Conservation (phyloP, 164 flowering plant genomes). For the Tetrastigma voinierianum region DNA sequence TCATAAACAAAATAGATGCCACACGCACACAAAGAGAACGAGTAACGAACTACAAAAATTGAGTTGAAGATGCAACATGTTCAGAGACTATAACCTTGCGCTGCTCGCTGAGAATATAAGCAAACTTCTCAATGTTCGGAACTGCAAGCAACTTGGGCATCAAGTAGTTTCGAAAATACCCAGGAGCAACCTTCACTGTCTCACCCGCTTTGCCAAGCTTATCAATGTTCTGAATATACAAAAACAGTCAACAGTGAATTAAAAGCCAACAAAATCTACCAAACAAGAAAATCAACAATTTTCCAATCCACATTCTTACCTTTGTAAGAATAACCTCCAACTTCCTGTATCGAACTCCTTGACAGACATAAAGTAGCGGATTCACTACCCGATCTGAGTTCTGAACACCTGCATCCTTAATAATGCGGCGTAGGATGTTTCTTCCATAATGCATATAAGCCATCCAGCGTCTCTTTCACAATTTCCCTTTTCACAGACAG, state of each 20-base stretch:
- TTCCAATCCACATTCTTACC: slow-evolving; percentile 33
- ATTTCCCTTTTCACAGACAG: too few species aligned
- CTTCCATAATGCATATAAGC: slow-evolving; percentile 48
- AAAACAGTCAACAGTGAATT: background rate
- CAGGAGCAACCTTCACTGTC: slow-evolving; percentile 96
- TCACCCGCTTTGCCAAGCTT: slow-evolving; percentile 97
- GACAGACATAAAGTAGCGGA: slow-evolving; percentile 57
- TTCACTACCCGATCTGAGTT: slow-evolving; percentile 34
- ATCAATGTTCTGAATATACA: slow-evolving; percentile 50
- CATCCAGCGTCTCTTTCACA: slow-evolving; percentile 28
- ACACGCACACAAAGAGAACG: background rate
- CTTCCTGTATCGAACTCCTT: slow-evolving; percentile 81
- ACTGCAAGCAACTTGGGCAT: slow-evolving; percentile 99
- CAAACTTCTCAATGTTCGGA: slow-evolving; percentile 88
- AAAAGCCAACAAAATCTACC: background rate
- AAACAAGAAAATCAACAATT: background rate
- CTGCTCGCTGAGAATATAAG: slow-evolving; percentile 75
- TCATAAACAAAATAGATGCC: too few species aligned
- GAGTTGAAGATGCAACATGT: background rate
- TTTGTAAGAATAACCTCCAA: slow-evolving; percentile 90
- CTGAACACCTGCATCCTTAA: slow-evolving; percentile 17
- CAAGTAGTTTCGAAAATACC: slow-evolving; percentile 85
- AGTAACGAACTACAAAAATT: background rate
- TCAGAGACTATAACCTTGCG: slow-evolving; percentile 52
- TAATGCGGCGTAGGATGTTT: slow-evolving; percentile 46